Evolutionary conservation across 139 green algal genomes (phyloP).

Genomic region (Closterium sp.): DNA sequence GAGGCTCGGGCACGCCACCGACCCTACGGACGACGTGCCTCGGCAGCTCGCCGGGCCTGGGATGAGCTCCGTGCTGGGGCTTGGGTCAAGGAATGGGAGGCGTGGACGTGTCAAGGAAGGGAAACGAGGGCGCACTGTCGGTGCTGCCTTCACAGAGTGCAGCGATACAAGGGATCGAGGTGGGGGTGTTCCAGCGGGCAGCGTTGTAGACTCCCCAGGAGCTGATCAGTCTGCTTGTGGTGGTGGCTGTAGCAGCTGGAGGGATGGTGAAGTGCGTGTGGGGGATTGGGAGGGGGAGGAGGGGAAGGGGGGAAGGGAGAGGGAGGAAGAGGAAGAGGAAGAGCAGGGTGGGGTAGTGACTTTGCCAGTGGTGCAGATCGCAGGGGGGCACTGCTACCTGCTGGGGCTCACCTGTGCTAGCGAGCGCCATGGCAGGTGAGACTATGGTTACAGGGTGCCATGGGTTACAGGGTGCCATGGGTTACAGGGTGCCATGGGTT

Average conservation of each 20-base stretch:
- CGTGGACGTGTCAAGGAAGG: background rate
- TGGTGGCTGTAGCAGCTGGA: background rate
- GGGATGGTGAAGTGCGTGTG: background rate
- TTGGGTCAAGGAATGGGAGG: background rate
- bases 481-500: too few species aligned
- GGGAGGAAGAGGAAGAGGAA: background rate
- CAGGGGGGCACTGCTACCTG: constrained; percentile 37
- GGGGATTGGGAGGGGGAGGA: background rate
- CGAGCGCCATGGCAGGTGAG: background rate
- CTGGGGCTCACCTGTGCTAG: constrained; percentile 19
- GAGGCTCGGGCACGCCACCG: constrained; percentile 27
- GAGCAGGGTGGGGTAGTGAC: background rate
- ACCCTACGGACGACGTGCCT: background rate
- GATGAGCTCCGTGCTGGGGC: background rate
- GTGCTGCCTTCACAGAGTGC: too few species aligned
- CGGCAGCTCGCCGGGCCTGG: background rate
- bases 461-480: background rate
- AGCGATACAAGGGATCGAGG: too few species aligned
- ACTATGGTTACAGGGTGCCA: background rate
- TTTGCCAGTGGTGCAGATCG: constrained; percentile 15
- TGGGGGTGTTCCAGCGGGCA: background rate
- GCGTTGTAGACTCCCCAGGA: too few species aligned
- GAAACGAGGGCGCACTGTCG: too few species aligned
- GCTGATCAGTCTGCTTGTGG: too few species aligned
- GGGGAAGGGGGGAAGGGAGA: background rate